These are phyloP conservation scores for Claviceps humidiphila DNA, from an alignment of 2,329 filamentous ascomycete species.

Conservation along the genomic window DNA sequence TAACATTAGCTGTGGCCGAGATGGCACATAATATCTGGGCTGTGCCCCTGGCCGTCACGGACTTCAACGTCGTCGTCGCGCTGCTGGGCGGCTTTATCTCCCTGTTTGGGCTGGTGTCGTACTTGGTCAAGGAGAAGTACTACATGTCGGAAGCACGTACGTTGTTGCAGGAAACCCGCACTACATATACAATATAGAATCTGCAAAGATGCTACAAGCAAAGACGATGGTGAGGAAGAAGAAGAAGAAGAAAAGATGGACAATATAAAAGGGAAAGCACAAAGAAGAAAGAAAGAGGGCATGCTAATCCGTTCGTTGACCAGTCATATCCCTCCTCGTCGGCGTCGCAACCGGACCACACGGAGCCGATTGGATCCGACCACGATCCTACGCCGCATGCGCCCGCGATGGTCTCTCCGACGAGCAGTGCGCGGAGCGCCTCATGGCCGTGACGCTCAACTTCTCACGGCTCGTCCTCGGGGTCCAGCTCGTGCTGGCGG, in stretches of 20 bases:
- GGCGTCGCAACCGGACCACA: conserved; percentile 69
- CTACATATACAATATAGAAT: no score
- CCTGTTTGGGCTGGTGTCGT: conserved; percentile 81
- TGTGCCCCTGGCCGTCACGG: conserved; percentile 42
- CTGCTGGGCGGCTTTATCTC: conserved; percentile 78
- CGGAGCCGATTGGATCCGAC: conserved; percentile 63
- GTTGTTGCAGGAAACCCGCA: conserved; percentile 19
- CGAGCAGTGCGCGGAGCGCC: conserved; percentile 30
- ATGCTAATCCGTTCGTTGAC: no score
- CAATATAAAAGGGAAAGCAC: no score
- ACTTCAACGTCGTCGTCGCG: conserved; percentile 77
- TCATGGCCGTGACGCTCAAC: conserved; percentile 65
- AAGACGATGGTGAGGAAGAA: no score
- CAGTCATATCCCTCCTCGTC: conserved; percentile 67
- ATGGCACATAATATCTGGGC: conserved; percentile 18
- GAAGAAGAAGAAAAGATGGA: no score
- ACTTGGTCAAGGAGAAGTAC: conserved; percentile 76
- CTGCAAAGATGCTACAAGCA: no score
- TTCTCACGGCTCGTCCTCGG: conserved; percentile 81
- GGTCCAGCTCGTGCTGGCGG: conserved; percentile 79
- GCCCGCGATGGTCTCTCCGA: conserved; percentile 9
- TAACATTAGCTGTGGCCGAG: conserved; percentile 10
- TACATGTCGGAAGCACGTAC: conserved; percentile 82
- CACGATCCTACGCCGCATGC: conserved; percentile 55
- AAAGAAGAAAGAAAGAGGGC: no score